These are phyloP conservation scores for Gelatoporia subvermispora DNA, from an alignment of 768 basidiomycete genomes.

Conservation along the genomic window DNA sequence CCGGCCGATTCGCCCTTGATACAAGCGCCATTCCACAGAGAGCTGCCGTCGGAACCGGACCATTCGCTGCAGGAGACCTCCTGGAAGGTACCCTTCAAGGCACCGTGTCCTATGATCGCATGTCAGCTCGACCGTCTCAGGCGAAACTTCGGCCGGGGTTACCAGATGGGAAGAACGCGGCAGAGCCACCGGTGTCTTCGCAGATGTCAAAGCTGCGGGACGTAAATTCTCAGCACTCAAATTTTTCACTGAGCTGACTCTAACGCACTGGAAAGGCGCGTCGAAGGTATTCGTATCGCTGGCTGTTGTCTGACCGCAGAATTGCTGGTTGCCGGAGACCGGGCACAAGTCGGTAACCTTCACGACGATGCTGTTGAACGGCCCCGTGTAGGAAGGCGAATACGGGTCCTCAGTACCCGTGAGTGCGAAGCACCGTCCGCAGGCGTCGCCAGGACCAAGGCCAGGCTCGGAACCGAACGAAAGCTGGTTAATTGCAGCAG, in stretches of 20 bases:
- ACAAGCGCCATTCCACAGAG: conserved; percentile 47
- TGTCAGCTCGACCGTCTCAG: background rate
- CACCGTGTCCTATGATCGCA: conserved; percentile 37
- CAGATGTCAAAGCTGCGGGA: conserved; percentile 53
- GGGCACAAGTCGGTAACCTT: conserved; percentile 35
- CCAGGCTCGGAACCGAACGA: conserved; percentile 49
- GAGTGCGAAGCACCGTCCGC: conserved; percentile 55
- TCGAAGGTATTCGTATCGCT: conserved; percentile 39
- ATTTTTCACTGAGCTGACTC: background rate
- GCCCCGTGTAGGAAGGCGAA: conserved; percentile 39
- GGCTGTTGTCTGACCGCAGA: conserved; percentile 47
- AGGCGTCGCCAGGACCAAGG: conserved; percentile 51
- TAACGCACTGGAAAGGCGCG: conserved; percentile 45
- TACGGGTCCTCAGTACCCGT: conserved; percentile 48
- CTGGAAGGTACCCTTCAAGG: conserved; percentile 45
- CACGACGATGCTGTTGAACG: conserved; percentile 1
- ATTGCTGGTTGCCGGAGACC: conserved; percentile 42
- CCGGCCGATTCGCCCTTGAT: conserved; percentile 42
- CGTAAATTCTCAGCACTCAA: background rate
- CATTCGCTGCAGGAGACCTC: conserved; percentile 57
- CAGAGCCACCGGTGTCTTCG: conserved; percentile 48
- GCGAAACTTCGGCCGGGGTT: background rate
- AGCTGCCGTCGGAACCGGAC: conserved; percentile 47
- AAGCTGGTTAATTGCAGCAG: conserved; percentile 54
- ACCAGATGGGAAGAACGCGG: conserved; percentile 51